These are phyloP conservation scores for Coemansia sp. DNA, from an alignment of 371 early-diverging fungal species.

Conservation along the genomic window DNA sequence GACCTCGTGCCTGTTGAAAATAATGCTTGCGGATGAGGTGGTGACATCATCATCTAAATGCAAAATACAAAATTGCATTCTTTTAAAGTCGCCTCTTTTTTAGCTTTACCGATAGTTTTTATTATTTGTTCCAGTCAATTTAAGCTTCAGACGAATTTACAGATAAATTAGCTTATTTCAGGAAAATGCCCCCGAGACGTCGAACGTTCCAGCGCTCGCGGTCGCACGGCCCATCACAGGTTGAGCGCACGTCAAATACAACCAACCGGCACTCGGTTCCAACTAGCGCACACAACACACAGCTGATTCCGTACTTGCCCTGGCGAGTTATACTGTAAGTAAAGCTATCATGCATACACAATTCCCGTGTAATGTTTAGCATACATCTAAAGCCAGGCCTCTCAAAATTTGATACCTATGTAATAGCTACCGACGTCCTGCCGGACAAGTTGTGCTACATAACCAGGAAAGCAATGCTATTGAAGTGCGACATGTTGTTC, in stretches of 20 bases:
- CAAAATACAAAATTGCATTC: not conserved
- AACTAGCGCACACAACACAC: constrained; percentile 12
- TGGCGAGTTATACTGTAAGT: constrained; percentile 60
- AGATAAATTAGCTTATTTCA: not conserved
- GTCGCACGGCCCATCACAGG: constrained; percentile 19
- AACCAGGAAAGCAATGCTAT: constrained; percentile 34
- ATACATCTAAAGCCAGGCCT: not conserved
- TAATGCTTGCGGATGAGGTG: not conserved
- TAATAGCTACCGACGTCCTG: constrained; percentile 23
- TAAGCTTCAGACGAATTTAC: not conserved
- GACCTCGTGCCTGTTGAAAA: not conserved
- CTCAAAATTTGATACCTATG: not conserved
- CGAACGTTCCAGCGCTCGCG: constrained; percentile 18
- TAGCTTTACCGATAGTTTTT: not conserved
- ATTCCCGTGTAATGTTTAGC: not conserved
- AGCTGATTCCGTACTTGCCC: constrained; percentile 47
- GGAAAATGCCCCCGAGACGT: constrained; percentile 7
- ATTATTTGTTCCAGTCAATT: not conserved
- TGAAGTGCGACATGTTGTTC: constrained; percentile 28
- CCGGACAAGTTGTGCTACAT: constrained; percentile 45
- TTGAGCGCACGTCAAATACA: not conserved
- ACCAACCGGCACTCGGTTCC: not conserved
- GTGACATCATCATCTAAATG: not conserved
- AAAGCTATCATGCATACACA: not conserved
- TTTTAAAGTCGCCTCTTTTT: not conserved